A percentile compares a stretch with the other conserved stretches of the same genome.
Evolutionary conservation across 2,329 filamentous ascomycete genomes (phyloP).

Genomic region (Arthrobotrys pseudoclavata): DNA sequence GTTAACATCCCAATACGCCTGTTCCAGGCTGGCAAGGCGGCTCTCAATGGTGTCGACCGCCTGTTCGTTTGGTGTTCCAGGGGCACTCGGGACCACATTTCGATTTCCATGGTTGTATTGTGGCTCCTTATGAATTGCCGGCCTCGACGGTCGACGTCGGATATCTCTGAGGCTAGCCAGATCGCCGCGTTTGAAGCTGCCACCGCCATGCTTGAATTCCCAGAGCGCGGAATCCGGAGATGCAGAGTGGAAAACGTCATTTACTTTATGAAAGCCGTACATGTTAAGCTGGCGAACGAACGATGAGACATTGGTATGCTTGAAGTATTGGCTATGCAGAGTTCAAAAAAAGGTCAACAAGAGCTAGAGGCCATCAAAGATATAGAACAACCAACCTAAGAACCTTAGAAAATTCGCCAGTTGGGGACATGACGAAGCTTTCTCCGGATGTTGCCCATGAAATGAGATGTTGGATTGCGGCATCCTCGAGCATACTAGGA

Average conservation of each 20-base stretch:
- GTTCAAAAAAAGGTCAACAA: conserved; percentile 54
- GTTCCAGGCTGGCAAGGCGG: conserved; percentile 81
- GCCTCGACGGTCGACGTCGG: conserved; percentile 91
- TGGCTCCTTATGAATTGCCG: conserved; percentile 89
- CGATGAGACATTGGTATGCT: conserved; percentile 98
- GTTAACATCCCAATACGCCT: conserved; percentile 84
- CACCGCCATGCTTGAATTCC: conserved; percentile 99
- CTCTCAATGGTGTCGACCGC: conserved; percentile 81
- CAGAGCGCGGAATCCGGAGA: conserved; percentile 93
- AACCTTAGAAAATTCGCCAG: conserved; percentile 97
- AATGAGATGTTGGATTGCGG: conserved; percentile 91
- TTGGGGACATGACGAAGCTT: conserved; percentile 99
- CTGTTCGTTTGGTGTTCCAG: conserved; percentile 81
- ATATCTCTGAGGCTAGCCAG: conserved; percentile 92
- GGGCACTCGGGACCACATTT: conserved; percentile 83
- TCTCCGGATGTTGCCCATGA: conserved; percentile 95
- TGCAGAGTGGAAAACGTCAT: conserved; percentile 96
- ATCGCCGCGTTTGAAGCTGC: conserved; percentile 96
- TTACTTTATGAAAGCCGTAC: conserved; percentile 99
- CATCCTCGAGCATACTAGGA: conserved; percentile 93
- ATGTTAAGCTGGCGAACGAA: conserved; percentile 98
- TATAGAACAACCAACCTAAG: conserved; percentile 78
- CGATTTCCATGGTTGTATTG: conserved; percentile 77
- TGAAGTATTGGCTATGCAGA: conserved; percentile 87
- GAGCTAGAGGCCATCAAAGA: conserved; percentile 54